Conservation (phyloP, 768 basidiomycete species). For the Leucosporidium yakuticum region DNA sequence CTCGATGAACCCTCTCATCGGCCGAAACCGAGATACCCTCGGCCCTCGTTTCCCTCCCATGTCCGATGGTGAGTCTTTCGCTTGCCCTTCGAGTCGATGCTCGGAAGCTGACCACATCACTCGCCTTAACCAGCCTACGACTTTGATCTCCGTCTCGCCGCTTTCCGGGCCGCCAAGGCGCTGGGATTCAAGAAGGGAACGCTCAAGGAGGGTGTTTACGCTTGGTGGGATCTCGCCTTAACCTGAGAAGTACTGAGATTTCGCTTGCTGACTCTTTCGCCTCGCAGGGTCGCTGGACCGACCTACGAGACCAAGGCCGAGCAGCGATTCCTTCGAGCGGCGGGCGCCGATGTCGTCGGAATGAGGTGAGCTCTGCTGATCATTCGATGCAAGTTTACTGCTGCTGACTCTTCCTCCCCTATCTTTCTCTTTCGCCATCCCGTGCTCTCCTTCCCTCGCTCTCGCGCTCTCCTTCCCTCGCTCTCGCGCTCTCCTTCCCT, state of each 20-base stretch:
- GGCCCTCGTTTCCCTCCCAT: constrained; percentile 74
- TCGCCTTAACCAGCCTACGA: constrained; percentile 54
- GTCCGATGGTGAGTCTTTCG: constrained; percentile 52
- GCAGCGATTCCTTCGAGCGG: constrained; percentile 64
- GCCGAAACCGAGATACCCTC: constrained; percentile 55
- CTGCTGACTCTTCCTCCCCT: no score
- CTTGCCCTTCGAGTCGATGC: no score
- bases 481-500: neutral
- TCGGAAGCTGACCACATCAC: neutral
- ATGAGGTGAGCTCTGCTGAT: constrained; percentile 54
- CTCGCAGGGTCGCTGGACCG: neutral
- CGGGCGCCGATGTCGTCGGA: constrained; percentile 83
- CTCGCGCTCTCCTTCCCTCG: no score
- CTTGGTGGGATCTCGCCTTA: constrained; percentile 58
- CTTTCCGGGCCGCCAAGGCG: constrained; percentile 64
- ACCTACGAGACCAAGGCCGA: constrained; percentile 74
- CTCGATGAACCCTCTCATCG: constrained; percentile 63
- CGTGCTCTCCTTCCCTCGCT: no score
- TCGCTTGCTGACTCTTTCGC: no score
- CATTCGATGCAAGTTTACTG: no score
- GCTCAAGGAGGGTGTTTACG: constrained; percentile 75
- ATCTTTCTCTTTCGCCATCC: no score
- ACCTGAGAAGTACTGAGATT: no score
- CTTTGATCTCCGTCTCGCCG: constrained; percentile 59
- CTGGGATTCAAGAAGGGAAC: constrained; percentile 54